Base-by-base conservation (phyloP, 306 rosid genomes). In the Geum urbanum region DNA sequence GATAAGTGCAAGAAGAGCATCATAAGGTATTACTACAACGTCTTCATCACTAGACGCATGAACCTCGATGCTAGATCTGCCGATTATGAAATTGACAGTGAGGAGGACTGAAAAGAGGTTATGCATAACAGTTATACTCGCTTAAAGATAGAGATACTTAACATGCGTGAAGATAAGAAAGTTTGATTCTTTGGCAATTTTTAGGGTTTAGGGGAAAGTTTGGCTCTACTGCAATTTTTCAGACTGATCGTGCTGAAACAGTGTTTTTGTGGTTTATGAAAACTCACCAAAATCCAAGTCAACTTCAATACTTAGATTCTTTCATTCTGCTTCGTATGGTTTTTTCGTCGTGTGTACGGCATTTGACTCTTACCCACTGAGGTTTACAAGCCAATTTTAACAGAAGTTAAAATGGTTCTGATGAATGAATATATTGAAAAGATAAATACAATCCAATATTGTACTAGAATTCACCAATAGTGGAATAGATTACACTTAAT, bases 11-110 rank as follows among this genome's bases (percentile, higher is more conserved):
- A 27, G 69, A 72, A 77, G 59, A 72, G 69, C 32, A 5, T 79
- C 32, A 2, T 82, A 35, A 80, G 37, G 5, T 82, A 85, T 51
- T 80, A 85, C 74, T 78, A 61, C 61, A 79, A 82, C 22, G 87
- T 80, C 22, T 75, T 44, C 57, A 80, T 77, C 66, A 81, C 78
- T 24, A 61, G 72, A 53, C 52, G 67, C 11, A 45, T 77, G 80
- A 70, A 80, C 60, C 46, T 37, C 18, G 74, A 60, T 22, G 67
- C 72, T 7, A 75, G 74, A 22, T 44, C 76, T 54, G 61, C 65
- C 32, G 2, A 10, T 39, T 45, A 32, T 15, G 65, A 4, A 44
- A 2, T 75, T 77, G 78, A 71, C 48, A 50, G 71, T 55, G 82
- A 79, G 0, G 39, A 43, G 48, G 81, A 79, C 19, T 51, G 74